phyloP scores from a whole-genome alignment of 2,329 filamentous ascomycete genomes.

The Fusarium humuli region DNA sequence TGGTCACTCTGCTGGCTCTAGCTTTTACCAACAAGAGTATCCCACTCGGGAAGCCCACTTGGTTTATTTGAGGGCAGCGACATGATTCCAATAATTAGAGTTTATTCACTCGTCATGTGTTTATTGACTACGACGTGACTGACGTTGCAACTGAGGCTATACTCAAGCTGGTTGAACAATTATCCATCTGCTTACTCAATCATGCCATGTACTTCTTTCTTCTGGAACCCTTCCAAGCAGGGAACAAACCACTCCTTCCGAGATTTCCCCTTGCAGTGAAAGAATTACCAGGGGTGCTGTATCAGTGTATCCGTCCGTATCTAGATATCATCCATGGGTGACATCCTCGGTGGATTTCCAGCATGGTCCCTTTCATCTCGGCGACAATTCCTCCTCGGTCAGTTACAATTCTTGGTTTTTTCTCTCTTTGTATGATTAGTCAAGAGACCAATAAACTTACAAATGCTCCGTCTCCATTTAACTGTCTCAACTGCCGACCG shows the following conservation, averaged over 20 bases:
- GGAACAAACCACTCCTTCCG: conserved; percentile 6
- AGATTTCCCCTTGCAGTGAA: background rate
- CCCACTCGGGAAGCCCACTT: conserved; percentile 3
- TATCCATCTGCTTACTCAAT: background rate
- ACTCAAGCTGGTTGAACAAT: background rate
- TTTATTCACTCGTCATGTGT: background rate
- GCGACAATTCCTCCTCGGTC: conserved; percentile 12
- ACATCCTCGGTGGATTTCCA: background rate
- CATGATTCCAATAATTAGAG: conserved; percentile 2
- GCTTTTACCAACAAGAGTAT: background rate
- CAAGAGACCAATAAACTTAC: background rate
- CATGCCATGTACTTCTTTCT: conserved; percentile 2
- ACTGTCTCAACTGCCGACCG: conserved; percentile 10
- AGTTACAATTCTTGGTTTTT: background rate
- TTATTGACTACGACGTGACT: conserved; percentile 17
- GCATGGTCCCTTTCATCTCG: conserved; percentile 27
- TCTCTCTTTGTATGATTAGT: background rate
- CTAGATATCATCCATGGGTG: conserved; percentile 7
- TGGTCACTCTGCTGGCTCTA: background rate
- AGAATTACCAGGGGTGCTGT: background rate
- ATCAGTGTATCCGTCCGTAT: background rate
- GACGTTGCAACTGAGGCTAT: conserved; percentile 18
- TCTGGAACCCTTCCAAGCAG: conserved; percentile 23
- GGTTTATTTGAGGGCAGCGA: background rate
- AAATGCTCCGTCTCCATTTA: conserved; percentile 2